A percentile compares a stretch with the other conserved stretches of the same genome.
These are phyloP conservation scores for Myriosclerotinia curreyana DNA, from an alignment of 2,329 filamentous ascomycete genomes.

Conservation along the genomic window DNA sequence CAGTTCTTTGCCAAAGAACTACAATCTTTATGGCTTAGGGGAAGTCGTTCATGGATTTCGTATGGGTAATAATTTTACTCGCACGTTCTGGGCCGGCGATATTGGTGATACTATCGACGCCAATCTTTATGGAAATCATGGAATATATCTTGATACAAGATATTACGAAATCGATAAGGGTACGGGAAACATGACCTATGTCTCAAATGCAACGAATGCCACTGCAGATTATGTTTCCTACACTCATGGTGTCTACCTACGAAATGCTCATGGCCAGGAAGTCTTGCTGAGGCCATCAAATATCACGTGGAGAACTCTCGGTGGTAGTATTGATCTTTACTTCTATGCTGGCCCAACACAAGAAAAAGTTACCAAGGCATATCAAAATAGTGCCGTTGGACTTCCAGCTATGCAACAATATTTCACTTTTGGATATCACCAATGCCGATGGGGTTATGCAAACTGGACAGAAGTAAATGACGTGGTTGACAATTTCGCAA, in stretches of 20 bases:
- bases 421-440: constrained; percentile 77
- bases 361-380: constrained; percentile 65
- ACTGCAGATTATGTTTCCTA: constrained; percentile 59
- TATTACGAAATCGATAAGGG: constrained; percentile 59
- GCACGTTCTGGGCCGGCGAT: constrained; percentile 67
- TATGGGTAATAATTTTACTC: constrained; percentile 69
- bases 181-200: constrained; percentile 50
- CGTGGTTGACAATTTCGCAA: constrained; percentile 64
- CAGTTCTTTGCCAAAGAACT: constrained; percentile 63
- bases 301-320: constrained; percentile 71
- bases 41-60: constrained; percentile 70
- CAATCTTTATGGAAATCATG: constrained; percentile 66
- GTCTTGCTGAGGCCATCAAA: constrained; percentile 60
- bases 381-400: constrained; percentile 64
- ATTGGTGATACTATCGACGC: constrained; percentile 60
- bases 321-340: constrained; percentile 75
- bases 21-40: constrained; percentile 73
- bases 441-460: constrained; percentile 78
- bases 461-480: constrained; percentile 67
- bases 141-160: constrained; percentile 75
- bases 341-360: constrained; percentile 73
- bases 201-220: constrained; percentile 52
- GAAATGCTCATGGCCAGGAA: constrained; percentile 76
- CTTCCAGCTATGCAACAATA: constrained; percentile 78
- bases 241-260: constrained; percentile 73